phyloP scores from a whole-genome alignment of 768 basidiomycete genomes.

The Kwoniella dejecticola region DNA sequence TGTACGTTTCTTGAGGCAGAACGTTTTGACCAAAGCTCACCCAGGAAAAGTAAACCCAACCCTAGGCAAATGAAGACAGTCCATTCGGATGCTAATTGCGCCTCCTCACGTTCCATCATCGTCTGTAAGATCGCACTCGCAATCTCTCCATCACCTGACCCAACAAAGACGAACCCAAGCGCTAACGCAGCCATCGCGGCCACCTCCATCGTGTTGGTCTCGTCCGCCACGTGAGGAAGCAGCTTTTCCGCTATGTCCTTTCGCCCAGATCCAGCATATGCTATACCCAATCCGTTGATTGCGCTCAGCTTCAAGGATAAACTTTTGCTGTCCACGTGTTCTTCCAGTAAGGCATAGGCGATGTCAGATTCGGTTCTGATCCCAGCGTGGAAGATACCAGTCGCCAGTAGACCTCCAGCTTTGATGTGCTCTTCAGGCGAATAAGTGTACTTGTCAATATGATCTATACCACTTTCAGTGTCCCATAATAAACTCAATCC shows the following conservation, averaged over 20 bases:
- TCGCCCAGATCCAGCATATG: conserved; percentile 90
- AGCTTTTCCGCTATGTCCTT: conserved; percentile 77
- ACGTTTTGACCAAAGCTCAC: conserved; percentile 65
- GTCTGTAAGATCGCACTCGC: conserved; percentile 85
- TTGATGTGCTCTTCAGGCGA: conserved; percentile 96
- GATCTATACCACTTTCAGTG: conserved; percentile 86
- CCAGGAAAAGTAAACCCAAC: conserved; percentile 84
- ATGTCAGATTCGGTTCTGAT: conserved; percentile 92
- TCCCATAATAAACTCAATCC: conserved; percentile 95
- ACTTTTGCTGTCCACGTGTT: conserved; percentile 85
- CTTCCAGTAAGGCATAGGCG: conserved; percentile 83
- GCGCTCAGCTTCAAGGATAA: conserved; percentile 80
- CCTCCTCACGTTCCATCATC: conserved; percentile 65
- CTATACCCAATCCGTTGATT: conserved; percentile 86
- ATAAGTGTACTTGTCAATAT: conserved; percentile 97
- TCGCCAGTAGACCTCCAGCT: conserved; percentile 93
- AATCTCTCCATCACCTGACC: conserved; percentile 91
- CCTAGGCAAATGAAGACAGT: conserved; percentile 85
- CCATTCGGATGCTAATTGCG: conserved; percentile 88
- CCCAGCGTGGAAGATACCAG: conserved; percentile 84
- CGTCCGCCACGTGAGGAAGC: conserved; percentile 80
- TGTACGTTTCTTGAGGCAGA: no score
- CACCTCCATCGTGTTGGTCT: conserved; percentile 82
- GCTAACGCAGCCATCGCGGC: conserved; percentile 81
- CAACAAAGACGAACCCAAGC: conserved; percentile 92